Conservation (phyloP, 768 basidiomycete genomes). For the Trichaptum fuscoviolaceum region DNA sequence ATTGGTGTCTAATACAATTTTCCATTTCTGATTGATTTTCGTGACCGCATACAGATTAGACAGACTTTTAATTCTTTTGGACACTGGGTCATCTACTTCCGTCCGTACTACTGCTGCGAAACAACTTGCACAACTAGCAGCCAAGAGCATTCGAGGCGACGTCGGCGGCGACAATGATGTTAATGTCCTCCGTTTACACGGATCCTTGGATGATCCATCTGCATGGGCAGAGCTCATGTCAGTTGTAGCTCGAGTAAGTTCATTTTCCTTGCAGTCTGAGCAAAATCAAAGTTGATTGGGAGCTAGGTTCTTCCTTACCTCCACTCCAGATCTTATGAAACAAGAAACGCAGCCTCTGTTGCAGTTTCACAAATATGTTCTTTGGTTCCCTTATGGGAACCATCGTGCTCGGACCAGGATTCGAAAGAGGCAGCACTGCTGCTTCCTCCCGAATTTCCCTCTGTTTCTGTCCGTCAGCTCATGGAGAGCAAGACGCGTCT, state of each 20-base stretch:
- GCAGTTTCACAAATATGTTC: slow-evolving; percentile 86
- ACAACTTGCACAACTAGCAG: slow-evolving; percentile 89
- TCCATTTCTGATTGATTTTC: slow-evolving; percentile 8
- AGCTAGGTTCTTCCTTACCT: slow-evolving; percentile 82
- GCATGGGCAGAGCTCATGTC: slow-evolving; percentile 91
- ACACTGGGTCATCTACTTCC: slow-evolving; percentile 87
- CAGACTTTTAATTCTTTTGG: slow-evolving; percentile 91
- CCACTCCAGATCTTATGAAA: slow-evolving; percentile 89
- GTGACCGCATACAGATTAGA: slow-evolving; percentile 62
- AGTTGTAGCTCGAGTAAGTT: slow-evolving; percentile 79
- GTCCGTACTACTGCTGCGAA: slow-evolving; percentile 95
- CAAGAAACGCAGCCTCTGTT: slow-evolving; percentile 82
- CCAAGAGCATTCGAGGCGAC: slow-evolving; percentile 78
- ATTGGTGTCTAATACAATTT: slow-evolving; percentile 5
- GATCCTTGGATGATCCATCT: slow-evolving; percentile 54
- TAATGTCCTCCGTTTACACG: slow-evolving; percentile 57
- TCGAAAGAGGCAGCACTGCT: slow-evolving; percentile 25
- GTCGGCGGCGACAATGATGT: slow-evolving; percentile 76
- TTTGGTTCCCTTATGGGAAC: slow-evolving; percentile 76
- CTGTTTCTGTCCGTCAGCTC: slow-evolving; percentile 72
- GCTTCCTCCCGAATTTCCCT: slow-evolving; percentile 54
- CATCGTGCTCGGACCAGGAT: slow-evolving; percentile 31
- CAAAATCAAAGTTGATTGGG: background rate
- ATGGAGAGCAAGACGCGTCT: slow-evolving; percentile 74
- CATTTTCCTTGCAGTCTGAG: background rate